These are phyloP conservation scores for Aspergillus floridensis DNA, from an alignment of 2,329 filamentous ascomycete species.

Conservation along the genomic window DNA sequence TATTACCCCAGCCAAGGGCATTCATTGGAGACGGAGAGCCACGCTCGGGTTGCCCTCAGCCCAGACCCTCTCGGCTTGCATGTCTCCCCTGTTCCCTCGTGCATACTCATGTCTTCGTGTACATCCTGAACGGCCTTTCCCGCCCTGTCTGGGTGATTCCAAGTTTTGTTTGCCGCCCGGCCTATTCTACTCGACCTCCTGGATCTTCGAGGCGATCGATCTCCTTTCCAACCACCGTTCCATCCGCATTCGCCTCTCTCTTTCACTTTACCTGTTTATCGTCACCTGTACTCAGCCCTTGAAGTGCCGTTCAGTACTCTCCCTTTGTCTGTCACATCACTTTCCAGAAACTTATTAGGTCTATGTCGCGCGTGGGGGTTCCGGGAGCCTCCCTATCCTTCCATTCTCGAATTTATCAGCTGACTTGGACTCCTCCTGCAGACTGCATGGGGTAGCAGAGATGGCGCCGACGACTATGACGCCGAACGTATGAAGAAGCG, in stretches of 20 bases:
- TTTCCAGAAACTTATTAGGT: too few species aligned
- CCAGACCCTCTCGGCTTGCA: constrained; percentile 5
- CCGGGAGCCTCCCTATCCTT: neutral
- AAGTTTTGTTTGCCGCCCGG: constrained; percentile 4
- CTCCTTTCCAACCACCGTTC: neutral
- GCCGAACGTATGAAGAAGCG: constrained; percentile 61
- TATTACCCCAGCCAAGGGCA: too few species aligned
- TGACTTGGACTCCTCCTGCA: constrained; percentile 39
- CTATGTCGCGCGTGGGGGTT: too few species aligned
- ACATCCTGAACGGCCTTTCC: neutral
- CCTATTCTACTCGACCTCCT: neutral
- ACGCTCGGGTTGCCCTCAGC: neutral
- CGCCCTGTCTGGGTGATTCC: constrained; percentile 2
- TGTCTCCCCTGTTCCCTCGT: constrained; percentile 1
- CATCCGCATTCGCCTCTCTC: neutral
- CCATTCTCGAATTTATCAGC: constrained; percentile 1
- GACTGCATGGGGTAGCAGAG: constrained; percentile 95
- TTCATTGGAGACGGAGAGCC: neutral
- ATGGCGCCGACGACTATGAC: constrained; percentile 84
- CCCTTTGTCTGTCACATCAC: too few species aligned
- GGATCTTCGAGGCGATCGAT: too few species aligned
- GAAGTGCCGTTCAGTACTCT: too few species aligned
- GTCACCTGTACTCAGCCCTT: neutral
- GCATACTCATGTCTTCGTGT: neutral
- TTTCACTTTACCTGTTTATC: neutral